These are phyloP conservation scores for Rhododendron simsii DNA, from an alignment of 148 eudicot genomes.

Conservation along the genomic window DNA sequence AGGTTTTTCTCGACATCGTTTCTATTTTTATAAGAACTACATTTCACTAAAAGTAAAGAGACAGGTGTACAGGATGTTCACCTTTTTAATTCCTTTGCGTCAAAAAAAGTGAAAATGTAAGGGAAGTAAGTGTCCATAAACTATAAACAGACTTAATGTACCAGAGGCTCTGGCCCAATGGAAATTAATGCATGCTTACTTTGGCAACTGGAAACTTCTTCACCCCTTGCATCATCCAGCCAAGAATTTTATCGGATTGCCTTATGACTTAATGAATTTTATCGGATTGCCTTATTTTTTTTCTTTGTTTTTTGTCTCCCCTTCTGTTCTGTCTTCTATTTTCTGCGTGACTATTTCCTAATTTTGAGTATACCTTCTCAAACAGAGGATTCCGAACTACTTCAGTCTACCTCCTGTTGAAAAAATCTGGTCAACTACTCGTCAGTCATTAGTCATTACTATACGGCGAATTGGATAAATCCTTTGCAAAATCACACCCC, in stretches of 20 bases:
- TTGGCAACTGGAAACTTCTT: neutral
- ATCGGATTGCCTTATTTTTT: neutral
- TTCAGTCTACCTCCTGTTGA: neutral
- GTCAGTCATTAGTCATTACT: neutral
- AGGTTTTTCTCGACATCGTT: neutral
- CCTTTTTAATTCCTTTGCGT: neutral
- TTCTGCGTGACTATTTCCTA: neutral
- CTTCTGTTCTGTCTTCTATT: neutral
- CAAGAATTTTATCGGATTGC: neutral
- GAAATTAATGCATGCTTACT: neutral
- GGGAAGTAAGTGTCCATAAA: neutral
- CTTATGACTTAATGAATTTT: neutral
- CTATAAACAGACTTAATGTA: neutral
- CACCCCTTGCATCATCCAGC: neutral
- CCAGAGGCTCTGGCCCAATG: neutral
- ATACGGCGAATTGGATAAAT: neutral
- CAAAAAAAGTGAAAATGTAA: neutral
- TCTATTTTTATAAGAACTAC: neutral
- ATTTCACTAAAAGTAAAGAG: neutral
- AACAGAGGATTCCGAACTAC: neutral
- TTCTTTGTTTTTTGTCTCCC: neutral
- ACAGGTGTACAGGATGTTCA: neutral
- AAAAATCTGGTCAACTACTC: neutral
- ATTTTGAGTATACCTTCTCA: neutral
- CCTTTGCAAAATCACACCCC: neutral